Base-by-base conservation (phyloP, 352 stramenopile species). In the Pythium utonaiense region DNA sequence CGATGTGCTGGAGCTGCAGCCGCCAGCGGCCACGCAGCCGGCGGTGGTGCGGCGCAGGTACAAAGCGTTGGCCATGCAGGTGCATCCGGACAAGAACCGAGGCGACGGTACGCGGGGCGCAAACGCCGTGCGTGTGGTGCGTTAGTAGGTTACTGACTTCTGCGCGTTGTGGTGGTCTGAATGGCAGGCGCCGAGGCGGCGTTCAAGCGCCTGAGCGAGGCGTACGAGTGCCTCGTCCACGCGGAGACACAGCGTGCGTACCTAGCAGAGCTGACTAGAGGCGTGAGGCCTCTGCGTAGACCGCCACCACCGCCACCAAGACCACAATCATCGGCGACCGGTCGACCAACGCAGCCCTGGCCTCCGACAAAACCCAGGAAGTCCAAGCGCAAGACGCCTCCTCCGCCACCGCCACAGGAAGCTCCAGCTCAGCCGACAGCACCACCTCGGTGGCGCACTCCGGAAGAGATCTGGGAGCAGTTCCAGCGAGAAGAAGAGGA, bases 401-500 rank as follows among this genome's bases (percentile, higher is more conserved):
- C 53, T 30, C 6, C 54, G 4, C 22, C 53, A 21, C 48, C 61
- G 2, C 6, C 41, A 16, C 22, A 64, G 24, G 16, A 36, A 41
- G n/a, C 36, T 34, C 9, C 56, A 21, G 30, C 36, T 10, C 16
- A 8, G 10, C 16, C 36, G 36, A 36, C 1, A 6, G 38, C 60
- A 24, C 62, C 70, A 12, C 57, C 63, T 49, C 58, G 62, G n/a
- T 62, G 65, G 40, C 69, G 72, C 9, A 88, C 82, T 8, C 66
- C 79, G 0, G 77, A 91, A 48, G 78, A 94, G 53, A 82, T 91
- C 19, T 92, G 82, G 79, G 56, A 68, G 21, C 56, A 66, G 30
- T 94, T 94, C 53, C 71, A 88, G 55, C 68, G 71, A 1, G 75
- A 94, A 64, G 84, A 94, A 57, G 84, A 94, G 53, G 74, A 78